Base-by-base conservation (phyloP, 2,329 filamentous ascomycete genomes). In the Trichoderma sp. region DNA sequence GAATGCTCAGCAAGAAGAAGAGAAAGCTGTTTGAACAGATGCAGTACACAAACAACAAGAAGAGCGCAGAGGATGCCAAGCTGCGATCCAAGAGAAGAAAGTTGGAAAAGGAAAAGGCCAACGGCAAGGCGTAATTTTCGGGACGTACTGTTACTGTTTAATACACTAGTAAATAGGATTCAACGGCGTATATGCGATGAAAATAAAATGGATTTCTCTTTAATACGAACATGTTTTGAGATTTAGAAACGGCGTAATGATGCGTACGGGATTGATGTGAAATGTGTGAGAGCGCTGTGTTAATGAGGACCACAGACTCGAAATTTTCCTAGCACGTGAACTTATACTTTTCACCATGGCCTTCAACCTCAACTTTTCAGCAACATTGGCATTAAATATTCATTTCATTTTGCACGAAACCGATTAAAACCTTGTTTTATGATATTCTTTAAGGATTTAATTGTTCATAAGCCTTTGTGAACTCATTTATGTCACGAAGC, bases 1-100 rank as follows among this genome's bases (percentile, higher is more conserved):
- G 97, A 85, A 99, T 99, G 96, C 91, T 98, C 86, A 93, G 92
- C 82, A 93, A 97, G 83, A 96, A 97, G 89, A 99, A 98, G 90
- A 88, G 96, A 78, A 98, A 98, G 90, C 85, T 98, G 78, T 92
- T 95, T 76, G 96, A 98, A 86, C 96, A 98, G 86, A 99, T 99
- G 93, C 88, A 94, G 79, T 97, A 97, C 83, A 94, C 91, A 74
- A 97, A 98, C 83, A 95, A 92, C 84, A 95, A 96, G 88, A 93
- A 94, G 86, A 95, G 95, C 76, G 92, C 90, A 30, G 94, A 97
- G 84, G 93, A 95, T 62, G 92, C 95, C 85, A 93, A 91, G 84
- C 84, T 99, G 81, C 89, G 95, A 76, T 88, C 87, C 71, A 99
- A 99, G 91, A 90, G 93, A 83, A 93, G 96, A 84, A 97, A 90